A percentile compares a stretch with the other conserved stretches of the same genome.
phyloP scores from a whole-genome alignment of 2,329 filamentous ascomycete species.

The Ophiostoma sp. region DNA sequence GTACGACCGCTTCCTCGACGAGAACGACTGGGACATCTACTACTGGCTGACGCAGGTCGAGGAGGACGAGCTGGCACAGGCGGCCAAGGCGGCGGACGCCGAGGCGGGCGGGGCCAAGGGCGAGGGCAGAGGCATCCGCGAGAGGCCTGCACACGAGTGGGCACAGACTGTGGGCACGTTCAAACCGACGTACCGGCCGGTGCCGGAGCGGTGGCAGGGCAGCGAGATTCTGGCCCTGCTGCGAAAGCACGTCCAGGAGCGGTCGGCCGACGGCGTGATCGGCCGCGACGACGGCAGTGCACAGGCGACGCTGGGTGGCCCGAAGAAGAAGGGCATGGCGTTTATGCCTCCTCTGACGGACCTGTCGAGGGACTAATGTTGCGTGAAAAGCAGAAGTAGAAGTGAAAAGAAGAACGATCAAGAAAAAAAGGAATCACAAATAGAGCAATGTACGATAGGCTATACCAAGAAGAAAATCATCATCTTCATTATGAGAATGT shows the following conservation, averaged over 20 bases:
- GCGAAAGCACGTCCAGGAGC: constrained; percentile 70
- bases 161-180: constrained; percentile 93
- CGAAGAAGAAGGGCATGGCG: constrained; percentile 44
- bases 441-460: neutral
- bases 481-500: constrained; percentile 23
- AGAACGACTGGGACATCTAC: constrained; percentile 99
- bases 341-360: constrained; percentile 50
- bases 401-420: neutral
- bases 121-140: constrained; percentile 27
- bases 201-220: constrained; percentile 77
- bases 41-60: constrained; percentile 94
- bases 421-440: neutral
- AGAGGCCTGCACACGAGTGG: constrained; percentile 69
- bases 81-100: constrained; percentile 12
- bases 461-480: constrained; percentile 24
- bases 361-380: constrained; percentile 4
- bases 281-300: constrained; percentile 33
- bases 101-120: neutral
- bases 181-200: constrained; percentile 86
- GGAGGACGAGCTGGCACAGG: constrained; percentile 14
- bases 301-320: constrained; percentile 21
- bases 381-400: neutral
- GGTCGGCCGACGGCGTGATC: constrained; percentile 53
- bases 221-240: constrained; percentile 74
- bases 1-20: constrained; percentile 91